Conservation (phyloP, 2,329 filamentous ascomycete species). For the Ambrosiella cleistominuta region DNA sequence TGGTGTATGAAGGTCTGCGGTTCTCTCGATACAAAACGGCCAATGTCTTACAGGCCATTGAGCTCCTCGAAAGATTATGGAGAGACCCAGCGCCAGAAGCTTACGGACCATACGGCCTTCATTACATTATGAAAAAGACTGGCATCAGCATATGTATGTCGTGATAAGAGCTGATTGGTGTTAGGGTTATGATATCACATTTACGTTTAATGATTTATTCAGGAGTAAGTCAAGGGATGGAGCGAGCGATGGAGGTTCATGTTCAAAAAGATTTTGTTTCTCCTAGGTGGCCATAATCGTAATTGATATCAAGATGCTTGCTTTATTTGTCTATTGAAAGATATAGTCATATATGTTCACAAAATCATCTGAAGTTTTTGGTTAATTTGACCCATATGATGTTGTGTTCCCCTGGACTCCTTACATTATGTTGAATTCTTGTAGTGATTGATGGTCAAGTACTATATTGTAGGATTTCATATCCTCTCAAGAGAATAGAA, state of each 20-base stretch:
- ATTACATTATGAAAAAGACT: conserved; percentile 13
- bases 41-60: conserved; percentile 12
- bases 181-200: background rate
- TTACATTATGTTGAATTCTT: no score
- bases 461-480: no score
- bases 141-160: conserved; percentile 13
- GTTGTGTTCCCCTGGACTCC: no score
- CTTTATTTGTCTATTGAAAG: no score
- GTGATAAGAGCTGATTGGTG: background rate
- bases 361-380: no score
- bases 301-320: no score
- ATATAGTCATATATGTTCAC: no score
- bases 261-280: background rate
- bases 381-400: no score
- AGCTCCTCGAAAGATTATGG: conserved; percentile 11
- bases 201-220: conserved; percentile 1
- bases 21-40: conserved; percentile 12
- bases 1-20: conserved; percentile 12
- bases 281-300: no score
- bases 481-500: no score
- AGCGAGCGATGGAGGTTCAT: no score
- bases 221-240: background rate
- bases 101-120: conserved; percentile 12
- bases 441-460: no score
- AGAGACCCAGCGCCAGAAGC: conserved; percentile 11